Percentiles rank a stretch among this genome's conserved stretches.
These are phyloP conservation scores for Alternaria angustiovoidea DNA, from an alignment of 2,329 filamentous ascomycete genomes.

Conservation along the genomic window DNA sequence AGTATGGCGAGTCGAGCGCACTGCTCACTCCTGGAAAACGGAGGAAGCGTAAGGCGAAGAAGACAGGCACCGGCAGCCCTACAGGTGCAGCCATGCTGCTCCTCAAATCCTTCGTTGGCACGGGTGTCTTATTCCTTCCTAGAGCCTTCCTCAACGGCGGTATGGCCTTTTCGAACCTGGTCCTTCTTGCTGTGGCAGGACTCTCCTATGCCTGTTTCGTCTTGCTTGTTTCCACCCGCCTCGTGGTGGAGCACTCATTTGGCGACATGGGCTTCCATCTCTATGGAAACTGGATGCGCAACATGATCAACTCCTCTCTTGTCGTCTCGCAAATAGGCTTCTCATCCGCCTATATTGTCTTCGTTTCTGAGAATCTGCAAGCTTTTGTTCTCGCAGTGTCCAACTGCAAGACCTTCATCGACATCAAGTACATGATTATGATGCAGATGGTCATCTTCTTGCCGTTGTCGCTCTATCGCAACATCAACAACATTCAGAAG, in stretches of 20 bases:
- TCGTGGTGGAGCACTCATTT: constrained; percentile 91
- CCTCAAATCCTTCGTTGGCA: constrained; percentile 97
- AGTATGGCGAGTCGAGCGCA: constrained; percentile 87
- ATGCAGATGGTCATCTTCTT: constrained; percentile 96
- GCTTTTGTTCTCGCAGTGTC: constrained; percentile 93
- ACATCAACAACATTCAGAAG: constrained; percentile 97
- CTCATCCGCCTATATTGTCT: constrained; percentile 94
- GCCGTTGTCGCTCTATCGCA: constrained; percentile 89
- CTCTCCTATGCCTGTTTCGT: constrained; percentile 99
- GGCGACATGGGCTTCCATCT: constrained; percentile 94
- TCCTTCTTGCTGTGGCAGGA: constrained; percentile 83
- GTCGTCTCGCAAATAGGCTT: constrained; percentile 96
- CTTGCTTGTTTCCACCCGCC: constrained; percentile 83
- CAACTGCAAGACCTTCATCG: constrained; percentile 83
- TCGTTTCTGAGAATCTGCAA: constrained; percentile 93
- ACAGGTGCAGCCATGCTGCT: constrained; percentile 83
- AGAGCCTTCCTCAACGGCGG: constrained; percentile 94
- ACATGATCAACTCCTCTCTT: constrained; percentile 86
- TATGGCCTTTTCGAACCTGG: constrained; percentile 94
- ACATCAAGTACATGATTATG: constrained; percentile 88
- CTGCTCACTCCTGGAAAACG: constrained; percentile 74
- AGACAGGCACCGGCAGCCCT: constrained; percentile 78
- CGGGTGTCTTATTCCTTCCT: constrained; percentile 91
- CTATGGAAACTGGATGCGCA: constrained; percentile 90
- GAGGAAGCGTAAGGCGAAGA: constrained; percentile 79